These are phyloP conservation scores for Blastobotrys parvus DNA, from an alignment of 805 yeast genomes.

Conservation along the genomic window DNA sequence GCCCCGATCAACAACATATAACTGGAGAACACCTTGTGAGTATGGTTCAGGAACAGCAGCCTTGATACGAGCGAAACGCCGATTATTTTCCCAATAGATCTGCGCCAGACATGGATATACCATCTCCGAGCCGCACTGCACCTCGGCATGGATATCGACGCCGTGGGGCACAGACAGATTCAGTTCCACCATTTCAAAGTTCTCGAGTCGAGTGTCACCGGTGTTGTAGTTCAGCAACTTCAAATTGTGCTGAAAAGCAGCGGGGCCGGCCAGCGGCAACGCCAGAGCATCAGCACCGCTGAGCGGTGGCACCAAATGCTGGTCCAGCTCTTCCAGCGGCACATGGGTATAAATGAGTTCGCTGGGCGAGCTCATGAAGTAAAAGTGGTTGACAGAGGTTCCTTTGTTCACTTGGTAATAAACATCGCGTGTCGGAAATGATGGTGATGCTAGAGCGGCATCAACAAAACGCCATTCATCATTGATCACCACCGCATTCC, in stretches of 20 bases:
- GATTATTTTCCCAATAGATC: slow-evolving; percentile 56
- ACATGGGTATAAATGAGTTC: slow-evolving; percentile 76
- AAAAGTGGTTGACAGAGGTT: slow-evolving; percentile 43
- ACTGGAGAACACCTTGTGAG: slow-evolving; percentile 60
- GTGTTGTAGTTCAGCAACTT: slow-evolving; percentile 63
- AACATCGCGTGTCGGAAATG: slow-evolving; percentile 43
- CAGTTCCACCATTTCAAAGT: slow-evolving; percentile 72
- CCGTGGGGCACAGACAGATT: slow-evolving; percentile 64
- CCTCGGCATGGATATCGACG: slow-evolving; percentile 54
- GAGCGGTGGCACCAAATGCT: slow-evolving; percentile 79
- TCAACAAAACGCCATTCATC: slow-evolving; percentile 79
- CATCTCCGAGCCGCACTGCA: slow-evolving; percentile 29
- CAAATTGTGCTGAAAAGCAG: slow-evolving; percentile 55
- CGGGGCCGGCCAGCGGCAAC: slow-evolving; percentile 81
- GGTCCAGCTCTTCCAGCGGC: slow-evolving; percentile 70
- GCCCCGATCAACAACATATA: slow-evolving; percentile 65
- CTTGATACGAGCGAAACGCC: slow-evolving; percentile 67
- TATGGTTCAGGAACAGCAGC: slow-evolving; percentile 69
- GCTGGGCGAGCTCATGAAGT: slow-evolving; percentile 71
- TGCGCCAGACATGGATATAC: slow-evolving; percentile 62
- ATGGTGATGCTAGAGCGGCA: slow-evolving; percentile 51
- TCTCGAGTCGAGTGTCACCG: slow-evolving; percentile 62
- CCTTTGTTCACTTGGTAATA: slow-evolving; percentile 30
- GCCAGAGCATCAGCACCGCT: slow-evolving; percentile 70
- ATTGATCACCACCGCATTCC: slow-evolving; percentile 74